A percentile compares a stretch with the other conserved stretches of the same genome.
phyloP scores from a whole-genome alignment of 345 rosid species.

The Ceriops decandra region DNA sequence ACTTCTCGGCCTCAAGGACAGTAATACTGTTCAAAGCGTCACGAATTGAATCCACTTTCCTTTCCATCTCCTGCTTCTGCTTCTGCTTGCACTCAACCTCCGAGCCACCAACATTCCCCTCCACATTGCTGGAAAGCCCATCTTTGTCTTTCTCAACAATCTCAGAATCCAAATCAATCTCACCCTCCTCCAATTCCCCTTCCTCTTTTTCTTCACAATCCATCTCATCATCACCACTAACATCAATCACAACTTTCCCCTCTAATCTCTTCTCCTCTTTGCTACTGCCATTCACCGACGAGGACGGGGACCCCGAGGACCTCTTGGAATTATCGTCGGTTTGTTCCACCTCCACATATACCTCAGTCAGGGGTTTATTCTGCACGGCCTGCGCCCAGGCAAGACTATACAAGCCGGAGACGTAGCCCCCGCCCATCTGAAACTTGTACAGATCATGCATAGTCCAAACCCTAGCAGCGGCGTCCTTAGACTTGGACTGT shows the following conservation, averaged over 20 bases:
- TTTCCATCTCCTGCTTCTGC: conserved; percentile 26
- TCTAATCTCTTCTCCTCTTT: conserved; percentile 21
- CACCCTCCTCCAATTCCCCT: conserved; percentile 97
- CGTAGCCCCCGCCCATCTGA: conserved; percentile 48
- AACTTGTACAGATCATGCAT: conserved; percentile 63
- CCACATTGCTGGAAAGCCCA: conserved; percentile 15
- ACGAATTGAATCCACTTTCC: conserved; percentile 39
- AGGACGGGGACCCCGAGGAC: conserved; percentile 32
- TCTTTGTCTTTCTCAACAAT: conserved; percentile 18
- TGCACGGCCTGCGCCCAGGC: conserved; percentile 99
- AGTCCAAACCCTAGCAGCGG: conserved; percentile 72
- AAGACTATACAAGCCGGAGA: conserved; percentile 61
- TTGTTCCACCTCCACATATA: conserved; percentile 47
- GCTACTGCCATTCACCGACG: conserved; percentile 26
- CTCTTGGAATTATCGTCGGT: conserved; percentile 40
- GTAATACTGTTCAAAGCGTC: conserved; percentile 57
- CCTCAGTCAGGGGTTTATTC: conserved; percentile 67
- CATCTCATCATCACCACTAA: conserved; percentile 46
- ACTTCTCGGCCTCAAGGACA: conserved; percentile 58
- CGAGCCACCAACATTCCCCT: conserved; percentile 21
- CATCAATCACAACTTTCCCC: conserved; percentile 51
- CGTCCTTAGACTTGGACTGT: conserved; percentile 23
- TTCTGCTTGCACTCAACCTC: conserved; percentile 24
- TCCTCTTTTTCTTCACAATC: conserved; percentile 65
- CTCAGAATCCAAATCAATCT: conserved; percentile 74